Conservation (phyloP, 257 asterid species). For the Lantana camara region DNA sequence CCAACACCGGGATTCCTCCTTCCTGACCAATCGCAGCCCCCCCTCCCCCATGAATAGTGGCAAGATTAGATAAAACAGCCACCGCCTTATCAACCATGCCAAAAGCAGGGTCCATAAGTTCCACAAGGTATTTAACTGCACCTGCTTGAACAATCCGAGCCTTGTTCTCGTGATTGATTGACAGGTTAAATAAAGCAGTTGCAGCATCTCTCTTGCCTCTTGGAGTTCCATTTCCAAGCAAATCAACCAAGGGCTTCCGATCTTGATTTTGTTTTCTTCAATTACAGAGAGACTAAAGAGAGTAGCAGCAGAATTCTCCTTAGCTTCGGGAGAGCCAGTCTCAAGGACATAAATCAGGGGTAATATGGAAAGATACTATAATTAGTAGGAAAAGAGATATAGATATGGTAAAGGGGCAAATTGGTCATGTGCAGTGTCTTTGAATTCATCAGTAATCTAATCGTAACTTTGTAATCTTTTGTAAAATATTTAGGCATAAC, state of each 20-base stretch:
- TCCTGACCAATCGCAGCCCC: slow-evolving; percentile 68
- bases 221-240: slow-evolving; percentile 83
- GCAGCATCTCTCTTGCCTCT: slow-evolving; percentile 83
- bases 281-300: slow-evolving; percentile 85
- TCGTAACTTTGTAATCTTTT: no score
- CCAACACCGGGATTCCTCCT: slow-evolving; percentile 73
- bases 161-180: slow-evolving; percentile 69
- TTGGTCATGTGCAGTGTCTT: no score
- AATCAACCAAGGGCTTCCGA: slow-evolving; percentile 84
- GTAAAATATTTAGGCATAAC: no score
- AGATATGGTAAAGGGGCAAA: no score
- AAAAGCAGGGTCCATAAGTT: slow-evolving; percentile 86
- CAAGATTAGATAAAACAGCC: slow-evolving; percentile 78
- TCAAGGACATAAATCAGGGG: slow-evolving; percentile 82
- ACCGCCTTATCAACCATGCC: slow-evolving; percentile 97
- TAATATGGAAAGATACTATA: no score
- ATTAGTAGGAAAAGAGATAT: no score
- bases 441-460: no score
- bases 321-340: slow-evolving; percentile 81
- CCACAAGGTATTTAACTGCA: slow-evolving; percentile 80
- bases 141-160: slow-evolving; percentile 82
- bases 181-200: slow-evolving; percentile 75
- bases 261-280: slow-evolving; percentile 72
- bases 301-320: slow-evolving; percentile 86
- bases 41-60: slow-evolving; percentile 77